These are phyloP conservation scores for Blakeslea trispora DNA, from an alignment of 371 early-diverging fungal genomes.

Conservation along the genomic window DNA sequence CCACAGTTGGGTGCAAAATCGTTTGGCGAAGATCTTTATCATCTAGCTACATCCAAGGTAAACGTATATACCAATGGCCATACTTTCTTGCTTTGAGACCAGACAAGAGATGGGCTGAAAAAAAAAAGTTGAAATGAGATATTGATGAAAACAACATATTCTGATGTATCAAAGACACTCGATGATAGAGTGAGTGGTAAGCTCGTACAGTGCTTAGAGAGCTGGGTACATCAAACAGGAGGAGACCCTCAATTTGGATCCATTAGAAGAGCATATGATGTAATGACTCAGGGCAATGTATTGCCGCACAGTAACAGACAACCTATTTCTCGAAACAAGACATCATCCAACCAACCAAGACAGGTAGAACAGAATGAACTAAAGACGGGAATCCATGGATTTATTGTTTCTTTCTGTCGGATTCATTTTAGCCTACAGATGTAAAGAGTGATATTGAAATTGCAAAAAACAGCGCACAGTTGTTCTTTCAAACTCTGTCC, in stretches of 20 bases:
- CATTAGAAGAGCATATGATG: constrained; percentile 34
- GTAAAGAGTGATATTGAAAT: constrained; percentile 34
- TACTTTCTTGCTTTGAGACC: too few species aligned
- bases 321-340: neutral
- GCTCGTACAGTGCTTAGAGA: constrained; percentile 40
- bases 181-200: constrained; percentile 43
- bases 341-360: constrained; percentile 11
- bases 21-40: constrained; percentile 43
- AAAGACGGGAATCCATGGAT: too few species aligned
- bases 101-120: neutral
- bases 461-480: constrained; percentile 49
- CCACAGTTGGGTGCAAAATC: constrained; percentile 44
- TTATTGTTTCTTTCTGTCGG: too few species aligned
- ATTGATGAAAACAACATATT: neutral
- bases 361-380: constrained; percentile 7
- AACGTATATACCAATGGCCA: too few species aligned
- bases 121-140: too few species aligned
- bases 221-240: constrained; percentile 36
- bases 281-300: constrained; percentile 26
- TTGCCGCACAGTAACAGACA: constrained; percentile 10
- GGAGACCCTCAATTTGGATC: constrained; percentile 35
- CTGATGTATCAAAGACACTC: constrained; percentile 14
- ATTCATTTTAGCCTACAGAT: constrained; percentile 16
- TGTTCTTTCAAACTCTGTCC: constrained; percentile 50
- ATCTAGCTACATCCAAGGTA: constrained; percentile 37